Evolutionary conservation across 2,329 filamentous ascomycete species (phyloP), one percentile per base, ranked within the genome.

Genomic region (Aspergillus felis): DNA sequence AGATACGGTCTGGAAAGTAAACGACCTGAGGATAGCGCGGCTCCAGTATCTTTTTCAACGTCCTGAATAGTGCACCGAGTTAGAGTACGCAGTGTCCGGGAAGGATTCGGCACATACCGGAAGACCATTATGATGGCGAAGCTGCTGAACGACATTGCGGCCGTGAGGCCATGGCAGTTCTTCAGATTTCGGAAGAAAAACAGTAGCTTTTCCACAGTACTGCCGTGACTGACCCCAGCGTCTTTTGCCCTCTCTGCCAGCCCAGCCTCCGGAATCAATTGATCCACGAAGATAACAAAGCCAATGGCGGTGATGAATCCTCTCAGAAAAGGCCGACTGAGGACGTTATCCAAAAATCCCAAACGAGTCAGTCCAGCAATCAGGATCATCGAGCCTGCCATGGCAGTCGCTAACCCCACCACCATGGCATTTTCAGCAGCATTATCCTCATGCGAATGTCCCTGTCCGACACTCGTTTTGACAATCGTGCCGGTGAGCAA

Each of bases 261-360:
- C 0, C 94, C 94, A 66, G 96, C 82, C 74, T 97, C 92, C 0
- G 93, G 92, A 54, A 97, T 90, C 48, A 96, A 79, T 75, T 99
- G 94, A 72, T 97, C 94, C 38, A 97, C 91, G 42, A 95, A 86
- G 70, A 99, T 97, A 63, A 97, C 92, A 56, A 97, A 90, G 51
- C 94, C 94, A 71, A 99, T 95, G 52, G 94, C 94, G 57, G 91
- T 96, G 75, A 99, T 97, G 77, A 99, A 99, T 0, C 94, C 94
- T 58, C 94, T 83, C 56, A 97, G 77, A 67, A 99, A 97, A 0
- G 94, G 94, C 35, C 91, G 84, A 65, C 92, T 97, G 38, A 99
- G 82, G 10, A 99, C 92, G 68, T 91, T 96, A 71, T 99, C 94
- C 60, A 99, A 76, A 68, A 97, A 99, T 0, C 94, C 94, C 3